These are phyloP conservation scores for Schizochytrium sp. DNA, from an alignment of 108 stramenopile genomes.

Conservation along the genomic window DNA sequence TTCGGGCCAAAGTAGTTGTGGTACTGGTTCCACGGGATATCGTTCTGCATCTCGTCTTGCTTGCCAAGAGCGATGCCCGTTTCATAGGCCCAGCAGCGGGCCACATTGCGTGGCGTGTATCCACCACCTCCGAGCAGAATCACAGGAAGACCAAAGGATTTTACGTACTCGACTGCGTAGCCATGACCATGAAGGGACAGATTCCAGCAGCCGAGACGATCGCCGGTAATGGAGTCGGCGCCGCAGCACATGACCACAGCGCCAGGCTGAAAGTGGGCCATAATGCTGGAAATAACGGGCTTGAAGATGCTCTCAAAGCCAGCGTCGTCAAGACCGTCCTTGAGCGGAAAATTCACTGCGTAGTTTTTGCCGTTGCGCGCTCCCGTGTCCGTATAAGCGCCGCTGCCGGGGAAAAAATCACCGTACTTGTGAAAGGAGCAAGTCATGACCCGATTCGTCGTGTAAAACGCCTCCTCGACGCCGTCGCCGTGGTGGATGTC, in stretches of 20 bases:
- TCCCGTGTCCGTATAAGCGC: conserved; percentile 72
- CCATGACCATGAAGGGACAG: conserved; percentile 88
- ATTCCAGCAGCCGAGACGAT: conserved; percentile 96
- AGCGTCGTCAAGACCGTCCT: conserved; percentile 87
- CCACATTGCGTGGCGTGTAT: conserved; percentile 96
- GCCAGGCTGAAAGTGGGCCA: conserved; percentile 82
- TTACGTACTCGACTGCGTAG: conserved; percentile 80
- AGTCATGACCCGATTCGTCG: conserved; percentile 98
- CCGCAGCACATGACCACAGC: conserved; percentile 98
- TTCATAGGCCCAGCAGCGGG: conserved; percentile 92
- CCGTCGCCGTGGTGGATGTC: conserved; percentile 99
- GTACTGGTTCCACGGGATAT: conserved; percentile 98
- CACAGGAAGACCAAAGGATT: conserved; percentile 81
- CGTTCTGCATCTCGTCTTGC: conserved; percentile 65
- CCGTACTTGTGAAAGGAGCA: conserved; percentile 92
- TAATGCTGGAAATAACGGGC: conserved; percentile 88
- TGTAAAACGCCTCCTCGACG: conserved; percentile 99
- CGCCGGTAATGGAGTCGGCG: conserved; percentile 90
- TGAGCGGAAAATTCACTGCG: conserved; percentile 94
- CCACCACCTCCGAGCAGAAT: conserved; percentile 96
- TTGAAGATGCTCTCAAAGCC: conserved; percentile 72
- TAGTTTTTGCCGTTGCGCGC: conserved; percentile 87
- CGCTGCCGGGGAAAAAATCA: conserved; percentile 36
- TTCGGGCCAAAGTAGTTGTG: conserved; percentile 98
- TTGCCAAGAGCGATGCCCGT: conserved; percentile 63